Conservation (phyloP, 2,329 filamentous ascomycete genomes). For the Tolypocladium pustulatum region DNA sequence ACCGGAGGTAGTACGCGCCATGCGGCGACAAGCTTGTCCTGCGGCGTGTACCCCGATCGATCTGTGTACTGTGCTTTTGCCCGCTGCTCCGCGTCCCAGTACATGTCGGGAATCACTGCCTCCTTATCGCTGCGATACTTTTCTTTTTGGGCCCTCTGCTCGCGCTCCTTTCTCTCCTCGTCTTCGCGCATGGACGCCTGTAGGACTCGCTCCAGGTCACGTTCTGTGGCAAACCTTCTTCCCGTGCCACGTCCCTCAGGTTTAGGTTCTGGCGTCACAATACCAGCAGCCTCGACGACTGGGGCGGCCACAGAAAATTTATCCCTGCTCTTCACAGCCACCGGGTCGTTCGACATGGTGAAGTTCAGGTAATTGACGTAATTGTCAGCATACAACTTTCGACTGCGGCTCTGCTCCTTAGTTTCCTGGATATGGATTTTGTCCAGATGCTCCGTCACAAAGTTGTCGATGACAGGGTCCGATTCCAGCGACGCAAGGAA, state of each 20-base stretch:
- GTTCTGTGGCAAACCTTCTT: slow-evolving; percentile 57
- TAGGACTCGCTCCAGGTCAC: slow-evolving; percentile 61
- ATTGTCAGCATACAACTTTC: slow-evolving; percentile 31
- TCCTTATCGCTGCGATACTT: slow-evolving; percentile 69
- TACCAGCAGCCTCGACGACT: slow-evolving; percentile 19
- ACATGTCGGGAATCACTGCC: slow-evolving; percentile 62
- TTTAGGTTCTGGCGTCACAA: slow-evolving; percentile 40
- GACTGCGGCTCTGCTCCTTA: slow-evolving; percentile 26
- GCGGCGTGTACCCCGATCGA: slow-evolving; percentile 51
- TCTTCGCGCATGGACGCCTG: slow-evolving; percentile 63
- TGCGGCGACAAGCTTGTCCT: slow-evolving; percentile 55
- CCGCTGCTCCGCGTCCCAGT: slow-evolving; percentile 50
- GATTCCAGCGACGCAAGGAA: slow-evolving; percentile 32
- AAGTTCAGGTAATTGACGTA: slow-evolving; percentile 45
- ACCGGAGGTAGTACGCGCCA: slow-evolving; percentile 64
- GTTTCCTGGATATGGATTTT: slow-evolving; percentile 26
- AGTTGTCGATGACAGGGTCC: slow-evolving; percentile 29
- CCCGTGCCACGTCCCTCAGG: slow-evolving; percentile 43
- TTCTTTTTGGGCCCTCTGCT: slow-evolving; percentile 52
- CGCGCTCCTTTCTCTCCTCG: slow-evolving; percentile 59
- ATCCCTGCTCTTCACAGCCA: slow-evolving; percentile 43
- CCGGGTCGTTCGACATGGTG: slow-evolving; percentile 43
- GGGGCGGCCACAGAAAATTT: slow-evolving; percentile 35
- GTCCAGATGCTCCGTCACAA: slow-evolving; percentile 34
- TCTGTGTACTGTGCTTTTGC: slow-evolving; percentile 52